Base-by-base conservation (phyloP, 2,329 filamentous ascomycete genomes). In the Aspergillus unguis region DNA sequence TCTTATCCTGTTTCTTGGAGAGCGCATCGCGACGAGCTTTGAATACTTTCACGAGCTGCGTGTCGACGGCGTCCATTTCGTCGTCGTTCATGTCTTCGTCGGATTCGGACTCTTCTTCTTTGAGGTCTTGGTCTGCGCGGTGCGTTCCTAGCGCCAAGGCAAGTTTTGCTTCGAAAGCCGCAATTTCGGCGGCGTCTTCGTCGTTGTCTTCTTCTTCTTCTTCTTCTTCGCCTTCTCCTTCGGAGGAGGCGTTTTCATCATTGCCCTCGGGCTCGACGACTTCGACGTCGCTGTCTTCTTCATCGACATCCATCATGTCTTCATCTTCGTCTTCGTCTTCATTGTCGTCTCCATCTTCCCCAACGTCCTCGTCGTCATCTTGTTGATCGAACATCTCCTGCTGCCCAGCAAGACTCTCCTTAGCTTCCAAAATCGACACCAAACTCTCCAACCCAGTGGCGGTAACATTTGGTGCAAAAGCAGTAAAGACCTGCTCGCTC, bases 71-170 rank as follows among this genome's bases (percentile, higher is more conserved):
- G 74, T 96, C 85, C 94, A 97, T 97, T 67, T 96, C 87, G 17
- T 92, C 91, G 72, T 97, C 92, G 56, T 90, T 87, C 91, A 99
- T 96, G 71, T 96, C 90, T 2, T 82, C 85, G 55, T 82, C 82
- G 10, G 78, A 78, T 7, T 82, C 82, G 9, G 78, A 78, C 1
- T 80, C 80, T 1, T 80, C 76, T 11, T 71, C 73, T 56, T 85
- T 81, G 48, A 69, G 58, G 51, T 85, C 81, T 65, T 86, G 82
- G 25, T 79, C 75, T 25, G 74, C 71, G 23, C 72, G 72, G 44
- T 87, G 86, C 49, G 86, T 92, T 37, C 88, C 85, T 2, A 96
- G 82, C 2, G 92, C 87, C 58, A 85, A 81, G 2, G 88, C 88
- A 28, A 96, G 82, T 50, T 90, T 86, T 37, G 85, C 84, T 61